Percentiles rank a stretch among this genome's conserved stretches.
Conservation (phyloP, 116 monocot species). For the Phalaenopsis hybrid region DNA sequence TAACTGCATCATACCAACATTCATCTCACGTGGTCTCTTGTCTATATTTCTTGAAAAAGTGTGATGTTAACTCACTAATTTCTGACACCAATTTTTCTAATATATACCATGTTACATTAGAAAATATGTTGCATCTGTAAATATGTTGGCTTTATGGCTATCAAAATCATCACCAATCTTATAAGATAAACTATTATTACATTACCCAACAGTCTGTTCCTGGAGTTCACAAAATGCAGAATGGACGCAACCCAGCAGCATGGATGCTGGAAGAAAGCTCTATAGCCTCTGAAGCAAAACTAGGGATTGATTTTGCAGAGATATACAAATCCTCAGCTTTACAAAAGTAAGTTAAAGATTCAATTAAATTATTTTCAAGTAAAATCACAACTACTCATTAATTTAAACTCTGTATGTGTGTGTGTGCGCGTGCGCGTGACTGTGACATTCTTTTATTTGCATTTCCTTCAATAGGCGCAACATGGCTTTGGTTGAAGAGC, state of each 20-base stretch:
- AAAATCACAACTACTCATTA: neutral
- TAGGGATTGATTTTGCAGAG: conserved; percentile 61
- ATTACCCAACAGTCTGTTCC: conserved; percentile 26
- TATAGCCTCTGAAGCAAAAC: conserved; percentile 31
- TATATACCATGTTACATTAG: neutral
- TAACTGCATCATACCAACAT: neutral
- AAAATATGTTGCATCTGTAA: neutral
- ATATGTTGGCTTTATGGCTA: neutral
- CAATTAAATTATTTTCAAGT: neutral
- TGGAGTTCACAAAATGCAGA: conserved; percentile 57
- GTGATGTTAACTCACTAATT: neutral
- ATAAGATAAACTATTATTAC: neutral
- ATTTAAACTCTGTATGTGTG: neutral
- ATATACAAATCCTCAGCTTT: conserved; percentile 46
- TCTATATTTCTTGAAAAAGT: neutral
- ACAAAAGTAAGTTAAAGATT: conserved; percentile 31
- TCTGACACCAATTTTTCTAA: neutral
- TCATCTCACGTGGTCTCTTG: neutral
- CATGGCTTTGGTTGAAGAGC: conserved; percentile 30
- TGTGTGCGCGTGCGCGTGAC: neutral
- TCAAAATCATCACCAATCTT: neutral
- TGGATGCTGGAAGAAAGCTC: conserved; percentile 94
- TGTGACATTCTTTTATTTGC: neutral
- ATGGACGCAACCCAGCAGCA: conserved; percentile 71
- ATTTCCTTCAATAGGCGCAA: conserved; percentile 24